These are phyloP conservation scores for Xylariaceae sp. DNA, from an alignment of 2,329 filamentous ascomycete genomes.

Conservation along the genomic window DNA sequence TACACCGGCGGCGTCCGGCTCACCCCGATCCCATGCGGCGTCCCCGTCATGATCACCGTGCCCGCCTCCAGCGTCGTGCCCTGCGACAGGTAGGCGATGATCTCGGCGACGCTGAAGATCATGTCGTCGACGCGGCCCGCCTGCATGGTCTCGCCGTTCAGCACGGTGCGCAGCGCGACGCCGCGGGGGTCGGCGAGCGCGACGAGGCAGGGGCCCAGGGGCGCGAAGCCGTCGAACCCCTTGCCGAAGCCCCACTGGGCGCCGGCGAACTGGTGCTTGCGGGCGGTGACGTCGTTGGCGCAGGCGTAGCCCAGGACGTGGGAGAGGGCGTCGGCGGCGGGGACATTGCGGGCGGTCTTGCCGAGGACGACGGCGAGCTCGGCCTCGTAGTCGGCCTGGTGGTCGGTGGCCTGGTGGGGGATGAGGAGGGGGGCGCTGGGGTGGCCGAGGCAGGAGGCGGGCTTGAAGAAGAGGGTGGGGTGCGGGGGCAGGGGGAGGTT, in stretches of 20 bases:
- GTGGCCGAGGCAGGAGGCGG: constrained; percentile 26
- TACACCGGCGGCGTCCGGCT: constrained; percentile 8
- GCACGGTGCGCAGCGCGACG: constrained; percentile 11
- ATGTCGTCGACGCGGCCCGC: constrained; percentile 17
- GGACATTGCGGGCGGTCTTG: constrained; percentile 28
- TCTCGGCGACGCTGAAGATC: constrained; percentile 26
- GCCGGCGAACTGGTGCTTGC: constrained; percentile 41
- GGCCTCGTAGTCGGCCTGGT: constrained; percentile 34
- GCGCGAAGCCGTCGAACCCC: constrained; percentile 44
- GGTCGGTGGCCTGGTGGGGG: constrained; percentile 35
- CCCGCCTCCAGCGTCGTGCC: constrained; percentile 22
- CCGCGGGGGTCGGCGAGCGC: neutral
- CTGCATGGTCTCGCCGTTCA: constrained; percentile 21
- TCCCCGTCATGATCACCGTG: constrained; percentile 25
- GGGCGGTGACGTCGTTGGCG: constrained; percentile 43
- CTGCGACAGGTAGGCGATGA: constrained; percentile 20
- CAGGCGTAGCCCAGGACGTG: constrained; percentile 43
- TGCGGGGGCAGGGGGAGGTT: constrained; percentile 5
- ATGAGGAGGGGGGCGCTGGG: constrained; percentile 29
- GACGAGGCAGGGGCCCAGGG: constrained; percentile 38
- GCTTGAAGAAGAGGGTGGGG: constrained; percentile 39
- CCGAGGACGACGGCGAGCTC: constrained; percentile 25
- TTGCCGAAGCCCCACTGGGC: constrained; percentile 46
- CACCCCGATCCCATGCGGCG: constrained; percentile 13
- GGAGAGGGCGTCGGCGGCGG: constrained; percentile 34